Base-by-base conservation (phyloP, 768 basidiomycete species). In the Paxillus ammoniavirescens region DNA sequence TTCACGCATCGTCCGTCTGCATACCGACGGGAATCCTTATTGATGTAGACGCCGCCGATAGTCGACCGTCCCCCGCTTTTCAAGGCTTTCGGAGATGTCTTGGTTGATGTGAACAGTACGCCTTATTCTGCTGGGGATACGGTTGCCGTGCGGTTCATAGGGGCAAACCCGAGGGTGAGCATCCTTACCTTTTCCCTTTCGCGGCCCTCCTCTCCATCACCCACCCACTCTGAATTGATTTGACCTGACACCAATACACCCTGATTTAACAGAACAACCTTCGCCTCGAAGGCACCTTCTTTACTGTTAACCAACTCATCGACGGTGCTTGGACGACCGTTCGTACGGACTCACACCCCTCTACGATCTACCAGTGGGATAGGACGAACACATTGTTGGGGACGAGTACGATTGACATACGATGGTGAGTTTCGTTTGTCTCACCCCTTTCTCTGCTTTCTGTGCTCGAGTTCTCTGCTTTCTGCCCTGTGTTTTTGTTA, bases 331-430 rank as follows among this genome's bases (percentile, higher is more conserved):
- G 87, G 88, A 71, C 55, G 54, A 64, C 76, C 0, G 80, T 86
- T 33, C 77, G 83, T 48, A 83, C 86, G 13, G 90, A 92, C 69
- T 90, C 89, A 17, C 89, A 91, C 66, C 87, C 87, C 30, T 89
- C 86, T 4, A 90, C 89, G 1, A 76, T 75, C 17, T 89, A 80
- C 61, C 73, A 75, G 53, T 91, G 89, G 89, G 67, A 61, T 21
- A 75, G 86, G 67, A 81, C 75, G 12, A 85, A 68, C 68, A 75
- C 73, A 2, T 80, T 83, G 49, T 65, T 82, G 40, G 85, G 81
- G 7, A 82, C 78, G 15, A 88, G 86, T 63, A 80, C 78, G 5
- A 86, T 89, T 31, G 80, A 79, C 42, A 74, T 89, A 52, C 78
- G 82, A 42, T 89, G 87, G 87, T 86, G 66, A 42, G 63, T 23